Evolutionary conservation across 257 asterid species (phyloP).

Genomic region (Echites panduratus): DNA sequence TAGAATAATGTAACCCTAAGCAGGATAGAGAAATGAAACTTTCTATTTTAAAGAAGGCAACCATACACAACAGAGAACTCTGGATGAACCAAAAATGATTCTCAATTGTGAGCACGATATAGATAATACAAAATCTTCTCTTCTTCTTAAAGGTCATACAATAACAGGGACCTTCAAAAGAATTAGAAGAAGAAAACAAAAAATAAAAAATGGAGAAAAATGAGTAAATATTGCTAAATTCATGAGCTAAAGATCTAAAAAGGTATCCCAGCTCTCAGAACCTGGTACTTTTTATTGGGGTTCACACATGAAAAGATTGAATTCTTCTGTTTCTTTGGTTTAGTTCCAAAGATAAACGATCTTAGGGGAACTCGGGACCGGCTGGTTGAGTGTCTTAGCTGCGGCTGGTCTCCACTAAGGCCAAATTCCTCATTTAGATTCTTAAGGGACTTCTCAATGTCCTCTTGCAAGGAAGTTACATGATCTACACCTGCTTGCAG

Average conservation of each 20-base stretch:
- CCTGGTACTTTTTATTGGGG: conserved; percentile 48
- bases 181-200: neutral
- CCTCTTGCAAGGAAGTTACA: conserved; percentile 48
- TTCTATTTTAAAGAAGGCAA: neutral
- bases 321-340: conserved; percentile 53
- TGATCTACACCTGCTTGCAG: conserved; percentile 64
- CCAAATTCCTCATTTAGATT: conserved; percentile 62
- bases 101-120: neutral
- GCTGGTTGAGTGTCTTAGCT: conserved; percentile 40
- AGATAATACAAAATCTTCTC: neutral
- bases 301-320: conserved; percentile 72
- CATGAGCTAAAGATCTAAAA: conserved; percentile 18
- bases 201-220: conserved; percentile 1
- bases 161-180: neutral
- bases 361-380: conserved; percentile 49
- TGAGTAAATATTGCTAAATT: neutral
- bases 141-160: neutral
- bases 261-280: conserved; percentile 45
- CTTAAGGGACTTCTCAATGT: conserved; percentile 50
- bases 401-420: conserved; percentile 46
- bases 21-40: neutral
- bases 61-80: neutral
- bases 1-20: neutral
- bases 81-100: conserved; percentile 5
- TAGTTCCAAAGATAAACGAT: conserved; percentile 68